Base-by-base conservation (phyloP, 345 rosid genomes). In the Excoecaria cochinchinensis region DNA sequence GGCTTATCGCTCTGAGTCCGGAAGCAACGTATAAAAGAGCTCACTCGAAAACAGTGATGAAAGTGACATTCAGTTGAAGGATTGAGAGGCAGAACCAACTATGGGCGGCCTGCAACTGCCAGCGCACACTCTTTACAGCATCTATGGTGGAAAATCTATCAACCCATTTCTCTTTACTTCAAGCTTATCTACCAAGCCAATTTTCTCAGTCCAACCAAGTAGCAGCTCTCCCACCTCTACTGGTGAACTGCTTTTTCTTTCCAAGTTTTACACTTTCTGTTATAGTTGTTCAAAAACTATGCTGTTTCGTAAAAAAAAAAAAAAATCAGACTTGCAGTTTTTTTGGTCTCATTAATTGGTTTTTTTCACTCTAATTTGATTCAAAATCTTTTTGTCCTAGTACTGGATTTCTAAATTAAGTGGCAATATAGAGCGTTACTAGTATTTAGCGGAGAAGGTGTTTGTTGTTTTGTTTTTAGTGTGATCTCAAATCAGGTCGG, bases 41-140 rank as follows among this genome's bases (percentile, higher is more conserved):
- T 52, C 14, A 38, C 24, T 56, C 67, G 44, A 53, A 17, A 70
- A 40, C 5, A 8, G 4, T 42, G 14, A 6, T 15, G 57, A 59
- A 3, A 21, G 3, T 60, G 38, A 47, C 11, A 53, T 13, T 13
- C n/a, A 53, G n/a, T 53, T 53, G 66, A 72, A 69, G 56, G 44
- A 44, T 66, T 19, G 44, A 22, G 68, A 36, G 40, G 4, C 44
- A 38, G 25, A 50, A 50, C 74, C 74, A 88, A 31, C 31, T 31
- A 69, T 86, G 91, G 86, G 79, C 72, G 85, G 82, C 78, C 71
- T 84, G 81, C 83, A 77, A 39, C 74, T 85, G 69, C 82, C 83
- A 65, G 82, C 63, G 22, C 76, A 73, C 51, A 66, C 88, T 71
- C 76, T 65, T 13, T 66, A 66, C 69, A 15, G 69, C 46, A 14